A percentile compares a stretch with the other conserved stretches of the same genome.
These are phyloP conservation scores for Eimeria sp. DNA, from an alignment of 169 alveolate species.

Conservation along the genomic window DNA sequence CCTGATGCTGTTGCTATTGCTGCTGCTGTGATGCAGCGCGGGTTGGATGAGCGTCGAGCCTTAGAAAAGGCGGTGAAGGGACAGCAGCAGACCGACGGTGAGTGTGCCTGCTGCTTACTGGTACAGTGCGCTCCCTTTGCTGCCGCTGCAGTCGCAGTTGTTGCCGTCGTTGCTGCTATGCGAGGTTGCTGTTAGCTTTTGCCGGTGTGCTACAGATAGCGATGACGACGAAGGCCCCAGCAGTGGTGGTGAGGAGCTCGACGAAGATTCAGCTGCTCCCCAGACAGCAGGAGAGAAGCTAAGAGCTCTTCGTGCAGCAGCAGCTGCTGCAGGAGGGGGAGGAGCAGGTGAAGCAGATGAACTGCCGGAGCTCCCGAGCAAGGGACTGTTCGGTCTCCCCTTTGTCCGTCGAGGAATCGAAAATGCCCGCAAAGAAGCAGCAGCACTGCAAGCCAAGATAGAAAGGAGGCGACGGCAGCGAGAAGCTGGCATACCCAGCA, in stretches of 20 bases:
- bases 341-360: background rate
- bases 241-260: background rate
- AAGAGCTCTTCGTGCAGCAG: background rate
- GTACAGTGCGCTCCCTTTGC: background rate
- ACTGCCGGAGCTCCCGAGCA: constrained; percentile 51
- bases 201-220: background rate
- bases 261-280: background rate
- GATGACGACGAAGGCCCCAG: background rate
- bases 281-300: constrained; percentile 21
- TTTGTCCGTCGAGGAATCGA: constrained; percentile 44
- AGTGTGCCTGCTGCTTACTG: background rate
- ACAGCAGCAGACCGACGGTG: constrained; percentile 31
- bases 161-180: background rate
- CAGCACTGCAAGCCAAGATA: background rate
- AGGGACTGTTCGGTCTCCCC: constrained; percentile 70
- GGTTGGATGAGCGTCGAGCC: constrained; percentile 38
- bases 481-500: constrained; percentile 42
- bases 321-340: constrained; percentile 14
- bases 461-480: background rate
- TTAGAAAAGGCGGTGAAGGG: constrained; percentile 48
- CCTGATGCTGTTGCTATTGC: constrained; percentile 40
- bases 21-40: background rate
- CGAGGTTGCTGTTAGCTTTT: background rate
- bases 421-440: constrained; percentile 20
- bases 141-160: background rate